phyloP scores from a whole-genome alignment of 495 filamentous ascomycete genomes.

The Apodospora peruviana region DNA sequence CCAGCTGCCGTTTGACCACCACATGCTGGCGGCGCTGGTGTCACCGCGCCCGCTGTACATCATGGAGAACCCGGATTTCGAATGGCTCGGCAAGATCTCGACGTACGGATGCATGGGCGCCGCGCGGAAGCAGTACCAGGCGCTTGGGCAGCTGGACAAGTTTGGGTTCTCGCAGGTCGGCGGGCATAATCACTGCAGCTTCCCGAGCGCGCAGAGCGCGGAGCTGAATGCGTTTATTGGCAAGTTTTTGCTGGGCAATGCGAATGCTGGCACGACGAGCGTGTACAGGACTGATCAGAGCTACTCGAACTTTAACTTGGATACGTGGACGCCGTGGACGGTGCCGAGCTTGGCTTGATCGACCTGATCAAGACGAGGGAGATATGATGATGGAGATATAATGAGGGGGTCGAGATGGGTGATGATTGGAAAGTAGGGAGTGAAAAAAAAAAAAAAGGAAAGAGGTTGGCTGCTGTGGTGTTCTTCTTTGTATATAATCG shows the following conservation, averaged over 20 bases:
- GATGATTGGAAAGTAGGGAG: too few relatives aligned
- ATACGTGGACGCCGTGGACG: conserved; percentile 21
- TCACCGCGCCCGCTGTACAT: conserved; percentile 41
- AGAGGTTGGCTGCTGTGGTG: too few relatives aligned
- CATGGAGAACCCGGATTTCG: conserved; percentile 47
- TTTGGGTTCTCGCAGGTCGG: conserved; percentile 50
- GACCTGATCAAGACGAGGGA: background rate
- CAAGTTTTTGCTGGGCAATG: conserved; percentile 42
- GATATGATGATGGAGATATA: too few relatives aligned
- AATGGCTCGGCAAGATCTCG: conserved; percentile 47
- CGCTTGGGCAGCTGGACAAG: conserved; percentile 38
- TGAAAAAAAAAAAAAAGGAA: too few relatives aligned
- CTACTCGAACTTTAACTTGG: conserved; percentile 12
- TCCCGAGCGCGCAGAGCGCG: conserved; percentile 41
- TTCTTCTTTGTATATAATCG: too few relatives aligned
- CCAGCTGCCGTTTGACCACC: conserved; percentile 45
- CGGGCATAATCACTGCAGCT: conserved; percentile 48
- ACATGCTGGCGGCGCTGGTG: conserved; percentile 42
- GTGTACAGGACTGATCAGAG: conserved; percentile 16
- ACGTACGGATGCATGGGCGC: conserved; percentile 53
- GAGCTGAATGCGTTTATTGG: conserved; percentile 50
- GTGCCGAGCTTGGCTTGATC: conserved; percentile 14
- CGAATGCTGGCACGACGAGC: conserved; percentile 13
- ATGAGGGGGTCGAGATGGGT: too few relatives aligned
- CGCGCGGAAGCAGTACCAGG: conserved; percentile 45